These are phyloP conservation scores for Fusarium sp. DNA, from an alignment of 2,329 filamentous ascomycete species.

Conservation along the genomic window DNA sequence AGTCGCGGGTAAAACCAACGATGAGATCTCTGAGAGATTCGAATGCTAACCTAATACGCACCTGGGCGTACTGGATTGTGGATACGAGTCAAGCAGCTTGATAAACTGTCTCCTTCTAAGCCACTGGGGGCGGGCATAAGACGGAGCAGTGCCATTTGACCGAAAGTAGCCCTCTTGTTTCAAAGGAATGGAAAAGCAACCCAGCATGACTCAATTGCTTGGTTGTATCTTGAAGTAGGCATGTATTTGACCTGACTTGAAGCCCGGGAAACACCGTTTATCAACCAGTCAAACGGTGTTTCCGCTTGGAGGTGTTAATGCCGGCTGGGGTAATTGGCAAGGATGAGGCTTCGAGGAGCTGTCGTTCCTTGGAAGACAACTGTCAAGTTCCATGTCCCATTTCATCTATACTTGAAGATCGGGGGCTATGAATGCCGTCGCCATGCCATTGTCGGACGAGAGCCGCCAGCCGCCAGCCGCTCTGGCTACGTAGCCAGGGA, in stretches of 20 bases:
- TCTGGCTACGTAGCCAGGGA: background rate
- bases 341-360: constrained; percentile 4
- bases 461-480: constrained; percentile 9
- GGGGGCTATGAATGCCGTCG: constrained; percentile 18
- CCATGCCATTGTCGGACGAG: constrained; percentile 12
- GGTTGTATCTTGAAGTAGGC: background rate
- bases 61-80: constrained; percentile 6
- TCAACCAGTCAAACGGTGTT: background rate
- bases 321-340: constrained; percentile 5
- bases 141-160: constrained; percentile 12
- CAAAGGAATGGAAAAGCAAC: constrained; percentile 22
- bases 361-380: constrained; percentile 18
- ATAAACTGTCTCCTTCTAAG: background rate
- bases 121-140: constrained; percentile 8
- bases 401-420: constrained; percentile 11
- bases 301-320: background rate
- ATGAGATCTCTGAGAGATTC: constrained; percentile 11
- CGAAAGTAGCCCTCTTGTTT: constrained; percentile 15
- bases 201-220: constrained; percentile 8
- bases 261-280: constrained; percentile 8
- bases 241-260: constrained; percentile 1
- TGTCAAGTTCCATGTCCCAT: constrained; percentile 1
- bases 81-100: constrained; percentile 8
- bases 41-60: constrained; percentile 2
- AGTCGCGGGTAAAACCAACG: constrained; percentile 8